Conservation (phyloP, 2,329 filamentous ascomycete genomes). For the Trichoderma koningiopsis region DNA sequence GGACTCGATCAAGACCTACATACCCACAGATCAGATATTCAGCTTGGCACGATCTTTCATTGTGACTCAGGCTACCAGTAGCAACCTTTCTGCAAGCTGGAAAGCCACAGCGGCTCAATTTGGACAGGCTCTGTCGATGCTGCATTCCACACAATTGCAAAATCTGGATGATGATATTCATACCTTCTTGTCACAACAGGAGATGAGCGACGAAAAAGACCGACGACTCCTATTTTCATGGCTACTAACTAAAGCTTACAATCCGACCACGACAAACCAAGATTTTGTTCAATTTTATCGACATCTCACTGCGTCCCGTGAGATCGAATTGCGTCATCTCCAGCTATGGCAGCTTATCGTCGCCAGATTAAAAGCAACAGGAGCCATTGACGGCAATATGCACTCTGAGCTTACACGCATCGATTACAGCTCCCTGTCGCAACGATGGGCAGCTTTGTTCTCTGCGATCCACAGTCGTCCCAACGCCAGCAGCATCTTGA, state of each 20-base stretch:
- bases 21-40: conserved; percentile 26
- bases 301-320: neutral
- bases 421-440: conserved; percentile 25
- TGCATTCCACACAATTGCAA: conserved; percentile 24
- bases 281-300: conserved; percentile 26
- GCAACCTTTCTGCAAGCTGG: conserved; percentile 29
- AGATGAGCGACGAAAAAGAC: conserved; percentile 10
- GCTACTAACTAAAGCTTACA: conserved; percentile 31
- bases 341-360: conserved; percentile 32
- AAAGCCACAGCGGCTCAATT: conserved; percentile 28
- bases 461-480: conserved; percentile 20
- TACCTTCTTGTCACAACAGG: conserved; percentile 25
- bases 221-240: conserved; percentile 30
- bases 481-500: conserved; percentile 7
- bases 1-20: conserved; percentile 21
- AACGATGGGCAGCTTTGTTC: conserved; percentile 30
- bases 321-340: conserved; percentile 19
- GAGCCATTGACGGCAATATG: conserved; percentile 12
- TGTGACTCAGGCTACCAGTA: conserved; percentile 29
- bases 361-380: conserved; percentile 26
- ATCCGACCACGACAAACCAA: conserved; percentile 24
- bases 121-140: conserved; percentile 25
- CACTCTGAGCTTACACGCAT: conserved; percentile 22
- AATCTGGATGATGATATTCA: conserved; percentile 25
- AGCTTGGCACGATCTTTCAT: conserved; percentile 27